A percentile compares a stretch with the other conserved stretches of the same genome.
Evolutionary conservation across 768 basidiomycete genomes (phyloP).

Genomic region (Chiua virens): DNA sequence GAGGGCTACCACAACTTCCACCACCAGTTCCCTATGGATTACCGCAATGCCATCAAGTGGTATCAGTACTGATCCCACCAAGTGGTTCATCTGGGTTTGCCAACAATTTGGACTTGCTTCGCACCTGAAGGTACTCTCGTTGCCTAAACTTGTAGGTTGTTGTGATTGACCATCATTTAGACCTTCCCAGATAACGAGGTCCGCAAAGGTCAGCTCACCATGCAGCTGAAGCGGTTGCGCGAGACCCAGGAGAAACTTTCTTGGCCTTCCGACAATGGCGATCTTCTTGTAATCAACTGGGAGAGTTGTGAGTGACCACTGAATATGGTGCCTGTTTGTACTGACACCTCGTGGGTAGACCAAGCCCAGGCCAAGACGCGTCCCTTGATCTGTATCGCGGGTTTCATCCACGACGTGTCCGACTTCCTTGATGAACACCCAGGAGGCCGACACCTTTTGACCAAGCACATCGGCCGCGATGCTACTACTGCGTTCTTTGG

Average conservation of each 20-base stretch:
- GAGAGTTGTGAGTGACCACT: conserved; percentile 64
- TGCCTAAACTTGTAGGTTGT: neutral
- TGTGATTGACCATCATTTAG: conserved; percentile 15
- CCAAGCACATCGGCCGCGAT: conserved; percentile 85
- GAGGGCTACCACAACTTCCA: conserved; percentile 99
- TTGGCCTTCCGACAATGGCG: conserved; percentile 77
- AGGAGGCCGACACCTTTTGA: conserved; percentile 81
- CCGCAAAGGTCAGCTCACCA: conserved; percentile 87
- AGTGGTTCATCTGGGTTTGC: conserved; percentile 75
- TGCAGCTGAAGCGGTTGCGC: conserved; percentile 87
- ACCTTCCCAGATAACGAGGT: conserved; percentile 71
- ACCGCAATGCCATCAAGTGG: conserved; percentile 92
- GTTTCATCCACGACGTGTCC: conserved; percentile 90
- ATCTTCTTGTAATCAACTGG: conserved; percentile 84
- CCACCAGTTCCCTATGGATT: conserved; percentile 96
- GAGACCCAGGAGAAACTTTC: conserved; percentile 70
- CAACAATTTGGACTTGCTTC: conserved; percentile 48
- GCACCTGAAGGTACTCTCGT: conserved; percentile 49
- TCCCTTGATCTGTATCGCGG: conserved; percentile 82
- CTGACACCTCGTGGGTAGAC: conserved; percentile 43
- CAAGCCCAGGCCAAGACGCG: conserved; percentile 77
- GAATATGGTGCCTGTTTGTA: neutral
- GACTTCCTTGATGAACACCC: conserved; percentile 90
- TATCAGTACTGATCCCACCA: conserved; percentile 91
- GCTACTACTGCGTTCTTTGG: conserved; percentile 95